Conservation (phyloP, 2,329 filamentous ascomycete genomes). For the Trichoderma arundinaceum region DNA sequence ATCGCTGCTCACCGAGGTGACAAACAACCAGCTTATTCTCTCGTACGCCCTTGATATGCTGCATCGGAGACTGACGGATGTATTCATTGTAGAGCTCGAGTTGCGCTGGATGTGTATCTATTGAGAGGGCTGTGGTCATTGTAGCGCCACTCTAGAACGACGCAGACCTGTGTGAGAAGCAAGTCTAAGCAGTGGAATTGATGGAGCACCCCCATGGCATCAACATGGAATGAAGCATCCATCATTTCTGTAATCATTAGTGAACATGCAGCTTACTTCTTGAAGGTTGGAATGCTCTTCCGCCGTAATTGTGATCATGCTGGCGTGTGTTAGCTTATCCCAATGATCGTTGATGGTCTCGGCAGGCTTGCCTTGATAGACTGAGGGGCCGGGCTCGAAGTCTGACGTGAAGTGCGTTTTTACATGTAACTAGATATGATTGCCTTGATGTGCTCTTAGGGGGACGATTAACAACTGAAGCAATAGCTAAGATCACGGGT, state of each 20-base stretch:
- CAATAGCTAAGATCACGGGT: no score
- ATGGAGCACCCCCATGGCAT: neutral
- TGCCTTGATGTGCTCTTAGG: no score
- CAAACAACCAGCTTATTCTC: neutral
- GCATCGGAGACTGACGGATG: neutral
- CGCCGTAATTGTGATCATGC: neutral
- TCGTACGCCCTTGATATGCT: neutral
- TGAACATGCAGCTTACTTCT: neutral
- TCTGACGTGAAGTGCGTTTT: constrained; percentile 4
- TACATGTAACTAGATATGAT: no score
- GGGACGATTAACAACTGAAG: no score
- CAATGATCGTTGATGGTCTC: neutral
- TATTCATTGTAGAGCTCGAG: neutral
- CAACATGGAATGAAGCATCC: neutral
- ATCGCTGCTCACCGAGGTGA: neutral
- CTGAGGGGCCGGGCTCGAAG: neutral
- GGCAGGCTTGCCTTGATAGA: neutral
- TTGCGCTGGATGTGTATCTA: neutral
- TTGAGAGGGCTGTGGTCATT: neutral
- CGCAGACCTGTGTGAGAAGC: neutral
- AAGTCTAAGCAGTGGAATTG: neutral
- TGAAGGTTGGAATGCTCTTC: neutral
- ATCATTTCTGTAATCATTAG: neutral
- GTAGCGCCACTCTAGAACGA: neutral
- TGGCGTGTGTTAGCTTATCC: neutral